Conservation (phyloP, 164 flowering plant genomes). For the Piper betle region DNA sequence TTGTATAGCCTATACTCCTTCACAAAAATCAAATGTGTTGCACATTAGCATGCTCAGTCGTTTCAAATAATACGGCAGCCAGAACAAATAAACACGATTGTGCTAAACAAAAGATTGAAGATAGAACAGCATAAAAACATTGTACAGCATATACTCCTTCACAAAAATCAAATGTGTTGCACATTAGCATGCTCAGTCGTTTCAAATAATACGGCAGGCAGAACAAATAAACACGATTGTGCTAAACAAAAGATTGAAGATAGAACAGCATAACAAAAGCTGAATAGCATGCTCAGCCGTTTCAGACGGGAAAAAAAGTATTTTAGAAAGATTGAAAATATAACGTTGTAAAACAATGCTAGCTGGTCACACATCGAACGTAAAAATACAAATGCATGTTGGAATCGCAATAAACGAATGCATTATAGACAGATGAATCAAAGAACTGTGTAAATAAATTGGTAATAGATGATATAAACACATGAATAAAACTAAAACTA, state of each 20-base stretch:
- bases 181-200: neutral
- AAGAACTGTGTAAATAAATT: too few relatives aligned
- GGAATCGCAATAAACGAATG: too few relatives aligned
- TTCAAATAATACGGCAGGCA: neutral
- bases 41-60: neutral
- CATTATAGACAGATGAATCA: too few relatives aligned
- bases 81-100: neutral
- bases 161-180: neutral
- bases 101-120: neutral
- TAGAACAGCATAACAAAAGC: neutral
- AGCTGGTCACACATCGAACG: too few relatives aligned
- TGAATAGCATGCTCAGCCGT: too few relatives aligned
- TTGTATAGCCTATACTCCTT: too few relatives aligned
- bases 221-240: neutral
- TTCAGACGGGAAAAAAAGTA: too few relatives aligned
- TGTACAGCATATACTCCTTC: conserved; percentile 23
- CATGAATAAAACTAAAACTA: too few relatives aligned
- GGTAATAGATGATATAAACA: too few relatives aligned
- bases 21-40: neutral
- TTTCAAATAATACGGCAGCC: neutral
- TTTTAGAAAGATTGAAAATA: too few relatives aligned
- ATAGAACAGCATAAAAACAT: neutral
- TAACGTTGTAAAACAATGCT: too few relatives aligned
- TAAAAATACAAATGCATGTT: too few relatives aligned
- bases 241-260: neutral